A percentile compares a stretch with the other conserved stretches of the same genome.
These are phyloP conservation scores for Ganoderma lingzhi DNA, from an alignment of 1,284 basidiomycete genomes.

Conservation along the genomic window DNA sequence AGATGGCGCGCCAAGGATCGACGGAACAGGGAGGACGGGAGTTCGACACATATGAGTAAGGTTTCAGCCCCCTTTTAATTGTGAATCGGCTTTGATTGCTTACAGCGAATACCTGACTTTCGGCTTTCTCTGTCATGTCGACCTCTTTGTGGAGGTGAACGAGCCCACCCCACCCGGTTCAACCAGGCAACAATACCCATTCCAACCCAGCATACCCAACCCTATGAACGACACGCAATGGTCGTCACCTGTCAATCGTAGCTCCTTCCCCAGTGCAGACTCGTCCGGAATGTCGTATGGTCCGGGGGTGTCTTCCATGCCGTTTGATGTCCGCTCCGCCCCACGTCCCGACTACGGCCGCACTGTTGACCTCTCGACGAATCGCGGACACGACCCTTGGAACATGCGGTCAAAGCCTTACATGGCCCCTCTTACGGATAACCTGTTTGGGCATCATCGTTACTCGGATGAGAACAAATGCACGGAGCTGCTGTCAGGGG, in stretches of 20 bases:
- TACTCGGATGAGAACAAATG: slow-evolving; percentile 44
- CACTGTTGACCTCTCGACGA: neutral
- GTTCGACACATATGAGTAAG: slow-evolving; percentile 49
- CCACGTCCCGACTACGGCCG: slow-evolving; percentile 6
- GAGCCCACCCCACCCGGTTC: neutral
- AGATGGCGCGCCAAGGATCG: slow-evolving; percentile 39
- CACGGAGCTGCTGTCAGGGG: slow-evolving; percentile 66
- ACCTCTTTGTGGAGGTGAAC: slow-evolving; percentile 57
- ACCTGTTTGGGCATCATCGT: slow-evolving; percentile 1
- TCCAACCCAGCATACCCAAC: neutral
- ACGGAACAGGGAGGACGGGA: slow-evolving; percentile 44
- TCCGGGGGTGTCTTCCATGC: neutral
- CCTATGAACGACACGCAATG: neutral
- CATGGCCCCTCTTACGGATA: neutral
- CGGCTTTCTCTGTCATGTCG: slow-evolving; percentile 70
- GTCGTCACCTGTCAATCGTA: neutral
- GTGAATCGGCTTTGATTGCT: neutral
- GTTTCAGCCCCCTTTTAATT: slow-evolving; percentile 19
- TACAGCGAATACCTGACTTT: slow-evolving; percentile 39
- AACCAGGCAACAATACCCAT: neutral
- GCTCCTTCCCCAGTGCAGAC: neutral
- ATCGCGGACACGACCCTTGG: slow-evolving; percentile 5
- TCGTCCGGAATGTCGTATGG: slow-evolving; percentile 1
- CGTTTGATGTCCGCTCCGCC: slow-evolving; percentile 1
- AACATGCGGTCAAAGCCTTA: slow-evolving; percentile 4